Base-by-base conservation (phyloP, 78 protist species). In the Dictyostelium purpureum region DNA sequence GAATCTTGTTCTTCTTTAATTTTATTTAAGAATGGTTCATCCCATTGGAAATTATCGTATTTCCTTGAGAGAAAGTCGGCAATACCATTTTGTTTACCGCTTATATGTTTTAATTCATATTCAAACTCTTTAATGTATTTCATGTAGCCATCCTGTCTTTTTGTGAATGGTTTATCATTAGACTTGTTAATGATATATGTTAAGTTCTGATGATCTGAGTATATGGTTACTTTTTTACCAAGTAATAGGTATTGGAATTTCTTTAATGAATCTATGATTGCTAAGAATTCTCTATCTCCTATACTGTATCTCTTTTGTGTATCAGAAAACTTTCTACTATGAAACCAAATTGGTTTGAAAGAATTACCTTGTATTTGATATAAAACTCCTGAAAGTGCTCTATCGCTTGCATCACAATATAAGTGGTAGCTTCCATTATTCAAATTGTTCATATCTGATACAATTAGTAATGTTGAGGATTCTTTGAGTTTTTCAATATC, bases 121-220 rank as follows among this genome's bases (percentile, higher is more conserved):
- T 51, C 57, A 51, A 51, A 51, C 4, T 51, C 57, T 51, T 51
- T 51, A 51, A 51, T 51, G 16, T 51, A 51, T 11, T 51, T 51
- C 57, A 51, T 51, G 16, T 51, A 51, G 5, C 65, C 5, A 18
- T 19, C 6, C 12, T 57, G 12, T 57, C 65, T 57, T 57, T 57
- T 18, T 14, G 31, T 19, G 10, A 5, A 5, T 18, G 6, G 24
- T 57, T 5, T 57, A 19, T 21, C 65, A 57, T 18, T 19, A 18
- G 35, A 6, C n/a, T 71, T 37, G n/a, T 43, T 47, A 21, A 19
- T 43, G 12, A 9, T 7, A 47, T 43, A 71, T 24, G 9, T 43
- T 24, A 71, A 24, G 42, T 71, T 71, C 26, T 18, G 3, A 43
- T 71, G 78, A 71, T 71, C 78, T 6, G 78, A 42, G 63, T 71